A percentile compares a stretch with the other conserved stretches of the same genome.
phyloP scores from a whole-genome alignment of 176 grass and related monocot genomes.

The Oryza coarctata region DNA sequence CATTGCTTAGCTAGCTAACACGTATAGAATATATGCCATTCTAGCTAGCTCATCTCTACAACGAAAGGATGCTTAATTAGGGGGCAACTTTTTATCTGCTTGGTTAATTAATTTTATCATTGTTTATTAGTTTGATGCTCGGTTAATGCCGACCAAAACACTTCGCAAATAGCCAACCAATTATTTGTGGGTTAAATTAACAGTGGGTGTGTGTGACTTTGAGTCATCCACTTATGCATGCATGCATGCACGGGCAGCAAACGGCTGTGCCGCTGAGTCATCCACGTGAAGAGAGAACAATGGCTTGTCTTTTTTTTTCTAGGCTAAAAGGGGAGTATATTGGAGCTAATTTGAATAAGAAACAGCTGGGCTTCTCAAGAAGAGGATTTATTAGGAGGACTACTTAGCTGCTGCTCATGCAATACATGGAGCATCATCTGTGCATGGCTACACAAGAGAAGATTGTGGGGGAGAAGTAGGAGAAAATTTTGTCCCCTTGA shows the following conservation, averaged over 20 bases:
- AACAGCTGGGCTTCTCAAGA: not conserved
- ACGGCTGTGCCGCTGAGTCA: not conserved
- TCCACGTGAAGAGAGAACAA: not conserved
- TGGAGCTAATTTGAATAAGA: not conserved
- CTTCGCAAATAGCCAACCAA: slow-evolving; percentile 18
- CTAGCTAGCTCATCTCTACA: not conserved
- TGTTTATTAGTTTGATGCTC: slow-evolving; percentile 22
- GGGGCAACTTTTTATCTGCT: slow-evolving; percentile 8
- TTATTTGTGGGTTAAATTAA: slow-evolving; percentile 21
- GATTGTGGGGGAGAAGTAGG: not conserved
- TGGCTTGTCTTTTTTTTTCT: not conserved
- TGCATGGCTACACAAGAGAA: not conserved
- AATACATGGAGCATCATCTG: no score
- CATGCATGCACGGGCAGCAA: slow-evolving; percentile 24
- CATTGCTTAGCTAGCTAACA: slow-evolving; percentile 15
- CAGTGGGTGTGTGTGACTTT: not conserved
- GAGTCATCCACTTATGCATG: not conserved
- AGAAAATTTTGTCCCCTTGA: not conserved
- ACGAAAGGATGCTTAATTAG: slow-evolving; percentile 16
- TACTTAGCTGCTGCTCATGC: no score
- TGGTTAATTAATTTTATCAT: slow-evolving; percentile 6
- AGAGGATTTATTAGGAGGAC: not conserved
- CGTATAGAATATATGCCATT: slow-evolving; percentile 17
- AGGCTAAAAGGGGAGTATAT: not conserved
- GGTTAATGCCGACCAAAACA: slow-evolving; percentile 26